Conservation (phyloP, 2,329 filamentous ascomycete species). For the Phaeosphaeria sp. region DNA sequence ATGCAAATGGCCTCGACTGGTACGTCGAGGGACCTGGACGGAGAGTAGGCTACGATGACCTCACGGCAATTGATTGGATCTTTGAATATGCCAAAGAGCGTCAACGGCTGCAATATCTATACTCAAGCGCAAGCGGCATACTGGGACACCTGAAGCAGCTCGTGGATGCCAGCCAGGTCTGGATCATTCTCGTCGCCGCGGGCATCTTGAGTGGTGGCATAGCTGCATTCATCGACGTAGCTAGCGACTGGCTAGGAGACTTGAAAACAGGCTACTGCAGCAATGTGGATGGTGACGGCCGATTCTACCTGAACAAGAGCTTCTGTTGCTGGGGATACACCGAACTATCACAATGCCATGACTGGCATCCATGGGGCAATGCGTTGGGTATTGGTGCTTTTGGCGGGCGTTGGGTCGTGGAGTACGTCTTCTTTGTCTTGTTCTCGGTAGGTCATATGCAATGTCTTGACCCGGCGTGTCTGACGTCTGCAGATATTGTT, state of each 20-base stretch:
- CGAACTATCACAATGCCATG: constrained; percentile 78
- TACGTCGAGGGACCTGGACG: constrained; percentile 87
- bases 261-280: constrained; percentile 89
- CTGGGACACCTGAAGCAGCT: constrained; percentile 75
- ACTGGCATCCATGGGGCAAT: constrained; percentile 86
- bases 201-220: constrained; percentile 84
- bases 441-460: constrained; percentile 70
- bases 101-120: constrained; percentile 80
- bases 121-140: constrained; percentile 72
- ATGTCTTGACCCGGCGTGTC: not conserved
- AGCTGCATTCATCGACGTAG: constrained; percentile 88
- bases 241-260: constrained; percentile 91
- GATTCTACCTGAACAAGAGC: constrained; percentile 86
- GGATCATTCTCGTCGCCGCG: constrained; percentile 85
- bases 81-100: constrained; percentile 98
- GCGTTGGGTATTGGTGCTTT: constrained; percentile 71
- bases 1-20: constrained; percentile 71
- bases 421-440: constrained; percentile 86
- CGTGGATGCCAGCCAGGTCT: constrained; percentile 87
- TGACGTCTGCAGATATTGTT: constrained; percentile 69
- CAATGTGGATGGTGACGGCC: constrained; percentile 76
- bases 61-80: constrained; percentile 99
- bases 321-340: constrained; percentile 92
- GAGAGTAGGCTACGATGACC: constrained; percentile 91
- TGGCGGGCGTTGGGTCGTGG: constrained; percentile 79